Evolutionary conservation across 2,329 filamentous ascomycete genomes (phyloP), one percentile per base, ranked within the genome.

Genomic region (Corinectria fuckeliana): DNA sequence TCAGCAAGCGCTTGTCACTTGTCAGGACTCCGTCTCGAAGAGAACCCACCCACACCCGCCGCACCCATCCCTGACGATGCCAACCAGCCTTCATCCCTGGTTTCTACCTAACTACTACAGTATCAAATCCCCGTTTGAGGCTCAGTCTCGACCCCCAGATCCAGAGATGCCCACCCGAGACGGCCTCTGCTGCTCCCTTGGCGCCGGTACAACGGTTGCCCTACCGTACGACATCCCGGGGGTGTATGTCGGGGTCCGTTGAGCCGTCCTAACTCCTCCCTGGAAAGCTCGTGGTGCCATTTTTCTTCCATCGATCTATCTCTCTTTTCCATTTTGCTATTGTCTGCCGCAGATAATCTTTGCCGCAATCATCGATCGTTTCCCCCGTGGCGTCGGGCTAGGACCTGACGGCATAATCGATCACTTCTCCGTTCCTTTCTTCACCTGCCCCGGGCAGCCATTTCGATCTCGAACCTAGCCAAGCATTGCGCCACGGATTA

Each of bases 51-150:
- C 26, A 32, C 16, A 25, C 53, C 56, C 61, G 63, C 47, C 58
- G 58, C 54, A 54, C 30, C n/a, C n/a, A 48, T 47, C 58, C 63
- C 57, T 53, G 56, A 30, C 34, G 30, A 49, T 57, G 48, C 30
- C 62, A 65, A 58, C 60, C 62, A 65, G 56, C 60, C 54, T 49
- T 49, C 16, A 44, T 34, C 62, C 65, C 64, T 58, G 56, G 52
- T 47, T 25, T 25, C 44, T 47, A 56, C 45, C 59, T 65, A 68
- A 67, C 67, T 60, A 62, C 62, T 57, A 60, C 50, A 51, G 64
- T 65, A 59, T 58, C 65, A 69, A n/a, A 57, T 51, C 58, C 48
- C 64, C 60, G 67, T 69, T 65, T 68, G 67, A 69, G 67, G 57
- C 65, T 69, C 64, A 66, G 65, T 59, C 52, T 50, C 52, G 41